A percentile compares a stretch with the other conserved stretches of the same genome.
Conservation (phyloP, 1,284 basidiomycete species). For the Pseudozyma sp. region DNA sequence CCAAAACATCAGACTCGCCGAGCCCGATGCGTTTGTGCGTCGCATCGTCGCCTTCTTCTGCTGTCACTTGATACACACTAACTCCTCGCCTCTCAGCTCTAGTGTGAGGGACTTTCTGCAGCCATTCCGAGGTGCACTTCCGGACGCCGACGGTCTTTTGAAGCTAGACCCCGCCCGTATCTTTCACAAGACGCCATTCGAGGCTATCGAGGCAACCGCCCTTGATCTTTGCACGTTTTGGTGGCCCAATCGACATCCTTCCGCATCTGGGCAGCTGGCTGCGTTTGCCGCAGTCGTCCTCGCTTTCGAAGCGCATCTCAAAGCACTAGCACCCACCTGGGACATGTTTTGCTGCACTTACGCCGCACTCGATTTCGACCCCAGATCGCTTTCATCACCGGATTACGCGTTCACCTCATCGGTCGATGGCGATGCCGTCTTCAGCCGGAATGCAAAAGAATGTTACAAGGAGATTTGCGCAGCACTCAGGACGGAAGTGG, state of each 20-base stretch:
- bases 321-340: conserved; percentile 9
- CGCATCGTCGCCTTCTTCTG: conserved; percentile 34
- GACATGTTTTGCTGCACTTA: conserved; percentile 29
- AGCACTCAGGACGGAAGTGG: conserved; percentile 9
- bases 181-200: conserved; percentile 16
- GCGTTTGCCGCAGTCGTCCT: conserved; percentile 35
- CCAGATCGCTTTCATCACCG: neutral
- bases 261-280: conserved; percentile 8
- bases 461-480: conserved; percentile 19
- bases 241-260: conserved; percentile 24
- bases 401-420: too few relatives aligned
- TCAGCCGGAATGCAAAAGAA: conserved; percentile 13
- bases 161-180: neutral
- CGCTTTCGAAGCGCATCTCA: conserved; percentile 34
- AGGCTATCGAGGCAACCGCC: conserved; percentile 31
- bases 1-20: conserved; percentile 19
- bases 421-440: neutral
- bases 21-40: conserved; percentile 28
- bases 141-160: neutral
- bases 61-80: neutral
- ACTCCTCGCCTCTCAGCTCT: conserved; percentile 1
- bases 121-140: neutral
- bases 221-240: conserved; percentile 38
- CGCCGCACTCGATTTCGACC: conserved; percentile 16
- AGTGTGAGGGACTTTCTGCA: conserved; percentile 18